Percentiles rank a stretch among this genome's conserved stretches.
phyloP scores from a whole-genome alignment of 768 basidiomycete species.

The Lyophyllum decastes region DNA sequence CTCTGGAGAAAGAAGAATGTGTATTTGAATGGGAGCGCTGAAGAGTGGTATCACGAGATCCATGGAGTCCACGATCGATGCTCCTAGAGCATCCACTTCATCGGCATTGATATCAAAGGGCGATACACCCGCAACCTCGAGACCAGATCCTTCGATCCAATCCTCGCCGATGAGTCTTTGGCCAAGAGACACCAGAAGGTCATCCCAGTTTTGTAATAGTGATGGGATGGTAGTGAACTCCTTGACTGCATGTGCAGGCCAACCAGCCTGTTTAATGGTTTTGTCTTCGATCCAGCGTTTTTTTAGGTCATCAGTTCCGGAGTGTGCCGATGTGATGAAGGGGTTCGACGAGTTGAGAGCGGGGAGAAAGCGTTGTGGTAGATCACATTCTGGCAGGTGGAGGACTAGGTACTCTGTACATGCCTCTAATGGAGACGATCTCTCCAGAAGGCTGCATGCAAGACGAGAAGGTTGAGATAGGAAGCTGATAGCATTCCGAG shows the following conservation, averaged over 20 bases:
- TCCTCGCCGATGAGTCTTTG: slow-evolving; percentile 52
- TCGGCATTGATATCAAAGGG: slow-evolving; percentile 41
- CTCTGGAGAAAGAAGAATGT: slow-evolving; percentile 57
- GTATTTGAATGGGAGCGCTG: slow-evolving; percentile 63
- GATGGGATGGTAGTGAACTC: slow-evolving; percentile 42
- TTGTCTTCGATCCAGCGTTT: slow-evolving; percentile 81
- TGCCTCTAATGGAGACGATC: slow-evolving; percentile 69
- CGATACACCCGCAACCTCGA: slow-evolving; percentile 2
- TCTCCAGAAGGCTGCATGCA: slow-evolving; percentile 59
- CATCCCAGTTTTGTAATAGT: slow-evolving; percentile 49
- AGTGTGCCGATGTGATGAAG: slow-evolving; percentile 66
- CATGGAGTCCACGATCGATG: slow-evolving; percentile 41
- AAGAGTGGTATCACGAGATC: slow-evolving; percentile 66
- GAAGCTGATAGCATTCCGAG: slow-evolving; percentile 53
- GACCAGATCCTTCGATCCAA: slow-evolving; percentile 11
- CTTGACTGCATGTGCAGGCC: slow-evolving; percentile 71
- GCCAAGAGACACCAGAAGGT: slow-evolving; percentile 58
- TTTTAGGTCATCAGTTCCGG: slow-evolving; percentile 63
- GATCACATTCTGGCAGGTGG: slow-evolving; percentile 83
- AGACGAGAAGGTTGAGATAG: slow-evolving; percentile 58
- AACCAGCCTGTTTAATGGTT: slow-evolving; percentile 82
- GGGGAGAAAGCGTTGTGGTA: slow-evolving; percentile 74
- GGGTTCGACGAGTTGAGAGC: slow-evolving; percentile 65
- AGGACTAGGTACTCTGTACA: slow-evolving; percentile 85
- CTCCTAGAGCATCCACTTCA: slow-evolving; percentile 60